These are phyloP conservation scores for Saccharomyces mikatae DNA, from an alignment of 805 yeast species.

Conservation along the genomic window DNA sequence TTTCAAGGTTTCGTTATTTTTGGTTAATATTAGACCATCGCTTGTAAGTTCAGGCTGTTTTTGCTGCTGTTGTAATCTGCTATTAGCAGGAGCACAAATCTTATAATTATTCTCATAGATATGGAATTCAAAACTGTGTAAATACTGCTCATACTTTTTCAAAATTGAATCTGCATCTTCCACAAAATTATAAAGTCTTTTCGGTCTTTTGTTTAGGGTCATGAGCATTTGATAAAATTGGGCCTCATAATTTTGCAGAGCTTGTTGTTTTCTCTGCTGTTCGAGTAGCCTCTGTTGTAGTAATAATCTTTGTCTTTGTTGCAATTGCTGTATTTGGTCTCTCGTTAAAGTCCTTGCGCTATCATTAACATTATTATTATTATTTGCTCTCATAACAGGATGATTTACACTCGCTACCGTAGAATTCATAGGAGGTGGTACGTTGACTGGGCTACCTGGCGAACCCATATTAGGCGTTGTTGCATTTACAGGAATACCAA, in stretches of 20 bases:
- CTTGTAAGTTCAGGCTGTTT: slow-evolving; percentile 30
- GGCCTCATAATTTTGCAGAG: slow-evolving; percentile 35
- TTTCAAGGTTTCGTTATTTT: slow-evolving; percentile 65
- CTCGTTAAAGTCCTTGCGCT: slow-evolving; percentile 6
- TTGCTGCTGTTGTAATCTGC: slow-evolving; percentile 28
- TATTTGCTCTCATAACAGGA: slow-evolving; percentile 10
- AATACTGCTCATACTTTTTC: slow-evolving; percentile 64
- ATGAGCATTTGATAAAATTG: slow-evolving; percentile 32
- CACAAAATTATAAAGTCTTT: slow-evolving; percentile 48
- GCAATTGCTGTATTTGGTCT: slow-evolving; percentile 21
- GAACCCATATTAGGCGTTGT: slow-evolving; percentile 1
- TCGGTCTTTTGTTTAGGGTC: slow-evolving; percentile 33
- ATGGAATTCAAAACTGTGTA: slow-evolving; percentile 81
- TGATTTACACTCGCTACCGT: slow-evolving; percentile 10
- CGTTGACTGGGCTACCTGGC: slow-evolving; percentile 10
- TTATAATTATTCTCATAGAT: slow-evolving; percentile 87
- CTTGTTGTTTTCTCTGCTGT: slow-evolving; percentile 34
- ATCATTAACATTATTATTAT: slow-evolving; percentile 19
- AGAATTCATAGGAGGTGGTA: slow-evolving; percentile 1
- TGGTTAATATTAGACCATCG: slow-evolving; percentile 73
- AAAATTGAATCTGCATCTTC: slow-evolving; percentile 67
- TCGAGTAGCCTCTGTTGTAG: slow-evolving; percentile 24
- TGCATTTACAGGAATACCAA: slow-evolving; percentile 20
- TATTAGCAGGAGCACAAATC: slow-evolving; percentile 63
- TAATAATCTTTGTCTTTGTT: slow-evolving; percentile 29